Conservation (phyloP, 2,329 filamentous ascomycete species). For the Colletotrichum incanum region DNA sequence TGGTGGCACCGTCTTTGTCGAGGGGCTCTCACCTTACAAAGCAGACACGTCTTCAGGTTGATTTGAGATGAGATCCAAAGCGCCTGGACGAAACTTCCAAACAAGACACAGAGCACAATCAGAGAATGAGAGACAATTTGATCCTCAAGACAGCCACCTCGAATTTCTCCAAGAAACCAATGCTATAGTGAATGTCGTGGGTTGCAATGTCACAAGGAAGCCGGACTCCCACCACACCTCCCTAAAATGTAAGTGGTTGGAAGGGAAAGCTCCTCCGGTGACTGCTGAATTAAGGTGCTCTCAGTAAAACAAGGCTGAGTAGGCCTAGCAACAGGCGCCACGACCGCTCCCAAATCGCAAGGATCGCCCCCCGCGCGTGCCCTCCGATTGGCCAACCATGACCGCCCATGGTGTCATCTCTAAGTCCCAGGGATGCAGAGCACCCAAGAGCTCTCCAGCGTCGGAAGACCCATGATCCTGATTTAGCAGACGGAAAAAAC, state of each 20-base stretch:
- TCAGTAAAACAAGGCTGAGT: constrained; percentile 31
- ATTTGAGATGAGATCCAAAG: neutral
- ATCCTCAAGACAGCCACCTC: neutral
- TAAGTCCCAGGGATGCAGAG: constrained; percentile 31
- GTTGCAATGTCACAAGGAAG: neutral
- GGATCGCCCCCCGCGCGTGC: neutral
- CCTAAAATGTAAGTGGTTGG: constrained; percentile 18
- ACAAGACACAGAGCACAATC: neutral
- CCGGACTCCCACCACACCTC: constrained; percentile 2
- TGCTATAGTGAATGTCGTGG: neutral
- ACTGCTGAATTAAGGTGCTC: constrained; percentile 3
- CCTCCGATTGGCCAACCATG: constrained; percentile 36
- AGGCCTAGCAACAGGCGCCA: constrained; percentile 32
- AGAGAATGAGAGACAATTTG: neutral
- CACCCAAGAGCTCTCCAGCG: neutral
- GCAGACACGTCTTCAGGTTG: neutral
- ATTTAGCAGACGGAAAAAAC: constrained; percentile 4
- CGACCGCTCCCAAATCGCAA: neutral
- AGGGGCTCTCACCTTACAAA: neutral
- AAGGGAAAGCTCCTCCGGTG: neutral
- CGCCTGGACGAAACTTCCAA: constrained; percentile 7
- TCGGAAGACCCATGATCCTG: constrained; percentile 33
- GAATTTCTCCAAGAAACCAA: neutral
- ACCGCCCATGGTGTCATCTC: constrained; percentile 35
- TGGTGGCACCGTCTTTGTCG: neutral